phyloP scores from a whole-genome alignment of 257 asterid species.

The Nyctanthes arbortristis region DNA sequence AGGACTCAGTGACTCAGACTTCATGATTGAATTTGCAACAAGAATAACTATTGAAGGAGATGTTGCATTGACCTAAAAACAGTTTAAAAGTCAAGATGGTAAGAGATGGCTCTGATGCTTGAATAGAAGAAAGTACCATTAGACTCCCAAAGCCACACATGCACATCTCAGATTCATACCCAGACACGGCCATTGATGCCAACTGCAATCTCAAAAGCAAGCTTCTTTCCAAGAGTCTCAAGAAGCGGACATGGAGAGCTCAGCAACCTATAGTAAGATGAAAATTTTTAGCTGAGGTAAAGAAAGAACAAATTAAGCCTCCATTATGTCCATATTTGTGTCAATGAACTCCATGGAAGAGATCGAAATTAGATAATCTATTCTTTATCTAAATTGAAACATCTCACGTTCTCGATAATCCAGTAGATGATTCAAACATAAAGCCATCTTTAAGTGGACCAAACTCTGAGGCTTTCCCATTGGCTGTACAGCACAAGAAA shows the following conservation, averaged over 20 bases:
- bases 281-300: conserved; percentile 10
- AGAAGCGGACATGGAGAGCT: conserved; percentile 86
- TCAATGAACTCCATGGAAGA: neutral
- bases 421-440: conserved; percentile 92
- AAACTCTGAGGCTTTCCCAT: conserved; percentile 88
- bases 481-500: conserved; percentile 39
- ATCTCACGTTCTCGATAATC: conserved; percentile 73
- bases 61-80: conserved; percentile 71
- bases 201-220: conserved; percentile 91
- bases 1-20: conserved; percentile 73
- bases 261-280: conserved; percentile 55
- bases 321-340: neutral
- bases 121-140: conserved; percentile 5
- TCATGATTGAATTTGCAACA: conserved; percentile 81
- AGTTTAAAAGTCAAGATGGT: neutral
- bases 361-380: neutral
- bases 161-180: conserved; percentile 58
- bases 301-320: neutral
- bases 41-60: conserved; percentile 65
- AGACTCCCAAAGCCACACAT: conserved; percentile 7
- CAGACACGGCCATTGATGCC: conserved; percentile 95
- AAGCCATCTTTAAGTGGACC: conserved; percentile 92
- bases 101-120: conserved; percentile 2
- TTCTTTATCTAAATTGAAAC: conserved; percentile 5
- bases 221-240: conserved; percentile 87